Percentiles rank a stretch among this genome's conserved stretches.
Conservation (phyloP, 1,284 basidiomycete species). For the Apiotrichum brassicae region DNA sequence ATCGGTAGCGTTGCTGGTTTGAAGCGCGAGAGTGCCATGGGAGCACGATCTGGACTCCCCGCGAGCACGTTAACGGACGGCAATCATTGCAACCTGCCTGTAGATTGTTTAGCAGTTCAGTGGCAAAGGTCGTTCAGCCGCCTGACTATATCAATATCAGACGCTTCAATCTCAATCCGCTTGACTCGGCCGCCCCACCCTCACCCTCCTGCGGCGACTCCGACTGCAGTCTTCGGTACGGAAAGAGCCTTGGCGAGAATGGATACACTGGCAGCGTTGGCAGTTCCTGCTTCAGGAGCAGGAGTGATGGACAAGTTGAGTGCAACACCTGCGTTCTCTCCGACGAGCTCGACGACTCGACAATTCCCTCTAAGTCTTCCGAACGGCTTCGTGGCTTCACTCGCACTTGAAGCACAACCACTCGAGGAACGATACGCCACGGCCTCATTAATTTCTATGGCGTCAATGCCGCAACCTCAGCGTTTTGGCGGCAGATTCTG, state of each 20-base stretch:
- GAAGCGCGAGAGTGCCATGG: no score
- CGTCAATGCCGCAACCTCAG: no score
- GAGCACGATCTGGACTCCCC: no score
- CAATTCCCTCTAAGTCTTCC: background rate
- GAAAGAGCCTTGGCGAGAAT: background rate
- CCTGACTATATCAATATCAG: no score
- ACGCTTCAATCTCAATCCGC: background rate
- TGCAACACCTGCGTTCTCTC: background rate
- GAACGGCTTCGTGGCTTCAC: background rate
- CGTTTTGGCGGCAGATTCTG: no score
- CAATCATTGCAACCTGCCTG: no score
- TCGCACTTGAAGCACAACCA: background rate
- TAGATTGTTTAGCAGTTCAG: no score
- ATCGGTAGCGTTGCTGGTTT: no score
- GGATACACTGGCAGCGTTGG: background rate
- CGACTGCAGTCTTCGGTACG: background rate
- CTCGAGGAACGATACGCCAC: no score
- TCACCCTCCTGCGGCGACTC: background rate
- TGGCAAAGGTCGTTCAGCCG: no score
- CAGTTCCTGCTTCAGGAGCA: background rate
- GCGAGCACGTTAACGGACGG: no score
- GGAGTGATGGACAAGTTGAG: background rate
- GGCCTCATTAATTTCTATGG: no score
- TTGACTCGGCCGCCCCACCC: background rate
- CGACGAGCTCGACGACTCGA: background rate